Conservation (phyloP, 2,329 filamentous ascomycete genomes). For the Talaromyces sp. region DNA sequence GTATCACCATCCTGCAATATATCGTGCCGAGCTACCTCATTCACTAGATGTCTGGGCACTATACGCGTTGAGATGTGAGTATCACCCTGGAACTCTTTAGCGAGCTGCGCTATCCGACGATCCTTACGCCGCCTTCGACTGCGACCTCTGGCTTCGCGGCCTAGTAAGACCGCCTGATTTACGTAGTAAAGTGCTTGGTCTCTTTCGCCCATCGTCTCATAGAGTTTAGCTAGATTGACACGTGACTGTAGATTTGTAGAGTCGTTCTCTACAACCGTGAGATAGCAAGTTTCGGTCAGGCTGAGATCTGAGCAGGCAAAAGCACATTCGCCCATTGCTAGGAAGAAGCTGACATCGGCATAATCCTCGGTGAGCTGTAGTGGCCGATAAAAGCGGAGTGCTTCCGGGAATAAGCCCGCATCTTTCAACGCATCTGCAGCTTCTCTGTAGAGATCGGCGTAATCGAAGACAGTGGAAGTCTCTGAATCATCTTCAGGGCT, state of each 20-base stretch:
- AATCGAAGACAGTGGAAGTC: constrained; percentile 57
- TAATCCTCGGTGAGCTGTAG: constrained; percentile 47
- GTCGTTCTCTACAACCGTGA: constrained; percentile 69
- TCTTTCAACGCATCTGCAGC: constrained; percentile 58
- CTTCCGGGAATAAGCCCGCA: constrained; percentile 50
- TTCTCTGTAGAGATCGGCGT: constrained; percentile 75
- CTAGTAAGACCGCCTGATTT: constrained; percentile 67
- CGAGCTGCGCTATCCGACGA: constrained; percentile 40
- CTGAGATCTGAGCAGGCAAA: constrained; percentile 59
- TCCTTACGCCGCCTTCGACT: constrained; percentile 32
- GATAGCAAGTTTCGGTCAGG: constrained; percentile 73
- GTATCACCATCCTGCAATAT: constrained; percentile 32
- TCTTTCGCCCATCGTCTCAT: constrained; percentile 68
- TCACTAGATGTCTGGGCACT: constrained; percentile 22
- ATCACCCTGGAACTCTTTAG: constrained; percentile 34
- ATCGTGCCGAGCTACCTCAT: constrained; percentile 16
- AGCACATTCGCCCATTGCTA: constrained; percentile 60
- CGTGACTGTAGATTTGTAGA: constrained; percentile 70
- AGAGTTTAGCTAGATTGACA: constrained; percentile 76
- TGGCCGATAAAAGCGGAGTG: constrained; percentile 56
- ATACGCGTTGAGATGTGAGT: constrained; percentile 20
- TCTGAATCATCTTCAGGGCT: constrained; percentile 57
- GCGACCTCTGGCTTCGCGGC: constrained; percentile 38
- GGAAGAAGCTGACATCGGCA: constrained; percentile 49
- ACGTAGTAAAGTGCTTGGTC: constrained; percentile 74